phyloP scores from a whole-genome alignment of 2,329 filamentous ascomycete species.

The Verticillium nonalfalfae region DNA sequence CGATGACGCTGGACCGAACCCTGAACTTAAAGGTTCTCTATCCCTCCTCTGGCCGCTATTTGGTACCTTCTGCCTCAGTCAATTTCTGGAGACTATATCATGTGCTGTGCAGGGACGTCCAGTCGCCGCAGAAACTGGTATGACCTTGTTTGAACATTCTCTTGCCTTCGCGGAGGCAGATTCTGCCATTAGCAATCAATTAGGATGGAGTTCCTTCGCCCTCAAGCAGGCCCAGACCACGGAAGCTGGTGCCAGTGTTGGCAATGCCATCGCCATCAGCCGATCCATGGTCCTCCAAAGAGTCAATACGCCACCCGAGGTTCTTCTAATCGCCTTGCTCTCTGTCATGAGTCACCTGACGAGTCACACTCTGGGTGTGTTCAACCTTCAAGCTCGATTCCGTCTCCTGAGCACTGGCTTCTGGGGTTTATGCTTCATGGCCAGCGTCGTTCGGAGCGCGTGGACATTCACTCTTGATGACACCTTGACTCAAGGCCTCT shows the following conservation, averaged over 20 bases:
- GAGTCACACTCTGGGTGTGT: slow-evolving; percentile 75
- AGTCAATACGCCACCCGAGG: slow-evolving; percentile 84
- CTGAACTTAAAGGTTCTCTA: slow-evolving; percentile 68
- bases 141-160: slow-evolving; percentile 95
- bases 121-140: slow-evolving; percentile 79
- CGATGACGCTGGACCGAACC: slow-evolving; percentile 40
- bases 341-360: slow-evolving; percentile 84
- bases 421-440: slow-evolving; percentile 89
- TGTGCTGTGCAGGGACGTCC: slow-evolving; percentile 82
- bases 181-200: slow-evolving; percentile 72
- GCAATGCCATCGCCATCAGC: slow-evolving; percentile 39
- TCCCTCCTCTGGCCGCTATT: slow-evolving; percentile 72
- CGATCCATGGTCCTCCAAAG: slow-evolving; percentile 65
- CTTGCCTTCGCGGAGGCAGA: slow-evolving; percentile 95
- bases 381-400: slow-evolving; percentile 71
- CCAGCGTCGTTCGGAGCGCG: slow-evolving; percentile 73
- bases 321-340: slow-evolving; percentile 80
- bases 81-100: slow-evolving; percentile 83
- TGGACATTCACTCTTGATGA: slow-evolving; percentile 56
- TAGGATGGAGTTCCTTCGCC: slow-evolving; percentile 63
- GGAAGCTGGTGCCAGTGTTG: neutral
- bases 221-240: slow-evolving; percentile 28
- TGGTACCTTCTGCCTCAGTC: slow-evolving; percentile 62
- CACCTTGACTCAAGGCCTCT: slow-evolving; percentile 55
- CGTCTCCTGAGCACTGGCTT: slow-evolving; percentile 82